Conservation (phyloP, 345 rosid genomes). For the Anacardium occidentale region DNA sequence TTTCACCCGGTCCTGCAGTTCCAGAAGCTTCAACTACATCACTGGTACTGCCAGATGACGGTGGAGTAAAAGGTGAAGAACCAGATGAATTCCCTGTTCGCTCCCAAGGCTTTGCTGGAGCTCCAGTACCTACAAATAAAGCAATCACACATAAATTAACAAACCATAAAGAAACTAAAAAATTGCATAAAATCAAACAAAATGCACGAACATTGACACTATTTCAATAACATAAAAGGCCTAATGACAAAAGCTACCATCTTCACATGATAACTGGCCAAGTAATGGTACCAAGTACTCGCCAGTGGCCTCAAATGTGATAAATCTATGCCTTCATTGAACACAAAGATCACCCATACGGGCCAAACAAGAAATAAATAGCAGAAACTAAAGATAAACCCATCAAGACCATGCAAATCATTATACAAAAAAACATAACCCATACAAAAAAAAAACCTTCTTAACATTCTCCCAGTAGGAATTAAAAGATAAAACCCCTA, state of each 20-base stretch:
- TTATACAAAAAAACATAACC: neutral
- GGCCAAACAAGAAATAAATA: neutral
- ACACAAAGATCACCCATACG: neutral
- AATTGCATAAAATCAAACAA: neutral
- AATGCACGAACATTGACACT: neutral
- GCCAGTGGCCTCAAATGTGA: no score
- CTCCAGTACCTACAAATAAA: slow-evolving; percentile 45
- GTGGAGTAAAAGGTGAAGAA: slow-evolving; percentile 85
- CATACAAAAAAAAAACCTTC: neutral
- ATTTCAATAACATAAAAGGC: neutral
- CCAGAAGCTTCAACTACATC: slow-evolving; percentile 95
- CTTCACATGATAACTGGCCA: no score
- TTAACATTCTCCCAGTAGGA: neutral
- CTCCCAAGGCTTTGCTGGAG: slow-evolving; percentile 97
- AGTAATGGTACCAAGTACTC: no score
- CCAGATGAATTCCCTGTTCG: slow-evolving; percentile 69
- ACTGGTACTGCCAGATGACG: slow-evolving; percentile 82
- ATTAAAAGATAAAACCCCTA: no score
- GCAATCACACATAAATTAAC: neutral
- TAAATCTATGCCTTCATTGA: neutral
- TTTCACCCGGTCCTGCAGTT: slow-evolving; percentile 84
- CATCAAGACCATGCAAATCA: neutral
- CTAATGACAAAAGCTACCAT: no score
- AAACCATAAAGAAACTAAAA: neutral
- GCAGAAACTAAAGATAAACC: neutral